phyloP scores from a whole-genome alignment of 352 stramenopile genomes.

The Lagenidium giganteum region DNA sequence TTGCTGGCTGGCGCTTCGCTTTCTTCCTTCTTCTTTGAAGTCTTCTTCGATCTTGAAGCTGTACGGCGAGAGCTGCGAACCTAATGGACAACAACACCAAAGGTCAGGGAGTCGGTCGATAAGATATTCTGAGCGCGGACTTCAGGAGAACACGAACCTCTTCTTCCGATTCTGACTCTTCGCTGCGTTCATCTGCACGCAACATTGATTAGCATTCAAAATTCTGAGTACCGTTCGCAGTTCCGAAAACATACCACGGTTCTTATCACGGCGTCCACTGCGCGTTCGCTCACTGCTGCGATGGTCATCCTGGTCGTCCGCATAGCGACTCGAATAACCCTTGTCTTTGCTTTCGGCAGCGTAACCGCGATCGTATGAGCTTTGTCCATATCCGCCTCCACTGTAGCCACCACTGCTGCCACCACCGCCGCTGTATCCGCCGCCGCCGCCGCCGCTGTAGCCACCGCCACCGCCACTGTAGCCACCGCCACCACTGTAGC shows the following conservation, averaged over 20 bases:
- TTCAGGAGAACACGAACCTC: conserved; percentile 19
- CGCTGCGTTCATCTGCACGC: conserved; percentile 38
- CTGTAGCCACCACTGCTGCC: conserved; percentile 12
- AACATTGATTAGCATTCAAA: neutral
- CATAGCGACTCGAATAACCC: conserved; percentile 67
- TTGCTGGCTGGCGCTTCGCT: conserved; percentile 35
- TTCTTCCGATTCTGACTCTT: conserved; percentile 71
- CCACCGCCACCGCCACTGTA: conserved; percentile 9
- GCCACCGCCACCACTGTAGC: conserved; percentile 29
- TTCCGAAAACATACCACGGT: conserved; percentile 17
- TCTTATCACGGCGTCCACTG: conserved; percentile 33
- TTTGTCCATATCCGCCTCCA: conserved; percentile 21
- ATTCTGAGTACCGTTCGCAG: no score
- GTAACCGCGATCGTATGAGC: conserved; percentile 42
- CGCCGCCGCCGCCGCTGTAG: conserved; percentile 14
- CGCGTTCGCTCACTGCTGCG: conserved; percentile 30
- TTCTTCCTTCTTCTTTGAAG: conserved; percentile 73
- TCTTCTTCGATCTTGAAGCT: conserved; percentile 54
- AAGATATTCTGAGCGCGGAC: no score
- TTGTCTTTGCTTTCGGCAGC: no score
- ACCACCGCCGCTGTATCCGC: conserved; percentile 12
- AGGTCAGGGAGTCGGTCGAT: conserved; percentile 10
- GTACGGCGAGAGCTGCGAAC: conserved; percentile 41
- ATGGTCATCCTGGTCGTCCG: conserved; percentile 54
- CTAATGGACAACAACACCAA: neutral